Evolutionary conservation across 768 basidiomycete species (phyloP), one percentile per base, ranked within the genome.

Genomic region (Clathrus columnatus): DNA sequence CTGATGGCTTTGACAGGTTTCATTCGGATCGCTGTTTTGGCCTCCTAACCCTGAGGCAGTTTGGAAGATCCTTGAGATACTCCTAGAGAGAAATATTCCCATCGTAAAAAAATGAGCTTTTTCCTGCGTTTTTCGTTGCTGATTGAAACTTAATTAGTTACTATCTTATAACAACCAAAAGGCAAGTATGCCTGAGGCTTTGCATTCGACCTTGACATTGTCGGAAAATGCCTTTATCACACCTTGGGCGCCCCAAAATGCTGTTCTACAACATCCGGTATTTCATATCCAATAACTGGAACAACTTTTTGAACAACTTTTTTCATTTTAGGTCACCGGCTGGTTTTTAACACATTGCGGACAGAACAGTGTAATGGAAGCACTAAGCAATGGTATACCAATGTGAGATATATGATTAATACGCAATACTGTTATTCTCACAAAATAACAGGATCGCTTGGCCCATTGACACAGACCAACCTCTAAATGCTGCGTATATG

Each of bases 311-410:
- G 24, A 50, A 11, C 5, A 27, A 26, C 14, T 0, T 0, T 16
- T 50, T 32, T 21, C 28, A 30, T 50, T 32, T 48, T n/a, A 63
- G 61, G 63, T 48, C 8, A 56, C 56, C 14, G 63, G 63, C 5
- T 64, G 65, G 63, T 61, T 65, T 50, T 43, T 67, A 6, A 58
- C 61, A 5, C 66, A 67, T 28, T 60, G 62, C 14, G 66, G 66
- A 10, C 61, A 62, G 29, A 65, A 64, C 56, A 61, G 63, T 17
- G 54, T 61, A 14, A 54, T 55, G n/a, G 66, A 67, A 44, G 55
- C 64, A 8, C 42, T 67, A 28, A 32, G 20, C 8, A 51, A 58
- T 2, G 65, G 64, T 2, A 61, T 66, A 8, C 66, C 66, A 0
- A 45, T 64, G 59, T 60, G 30, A 17, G 62, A n/a, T 36, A 8